These are phyloP conservation scores for Trichoderma sp. DNA, from an alignment of 2,329 filamentous ascomycete genomes.

Conservation along the genomic window DNA sequence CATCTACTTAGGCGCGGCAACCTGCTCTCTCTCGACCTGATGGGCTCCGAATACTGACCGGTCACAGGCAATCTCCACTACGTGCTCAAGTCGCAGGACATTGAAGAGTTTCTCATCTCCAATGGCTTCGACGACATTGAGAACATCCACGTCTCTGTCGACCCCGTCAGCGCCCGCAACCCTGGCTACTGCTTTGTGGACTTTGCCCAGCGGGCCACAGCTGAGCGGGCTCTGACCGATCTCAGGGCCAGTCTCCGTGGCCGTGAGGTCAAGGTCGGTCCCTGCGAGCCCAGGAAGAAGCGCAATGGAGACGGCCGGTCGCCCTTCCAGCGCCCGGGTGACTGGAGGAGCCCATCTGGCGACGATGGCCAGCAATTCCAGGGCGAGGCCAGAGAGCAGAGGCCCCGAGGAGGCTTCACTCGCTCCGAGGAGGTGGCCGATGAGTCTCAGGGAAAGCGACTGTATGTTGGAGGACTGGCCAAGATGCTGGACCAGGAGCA, in stretches of 20 bases:
- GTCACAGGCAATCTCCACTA: conserved; percentile 52
- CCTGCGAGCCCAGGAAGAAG: conserved; percentile 55
- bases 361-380: conserved; percentile 15
- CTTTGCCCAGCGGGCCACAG: conserved; percentile 54
- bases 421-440: conserved; percentile 33
- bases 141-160: conserved; percentile 65
- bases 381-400: conserved; percentile 24
- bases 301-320: conserved; percentile 24
- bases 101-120: conserved; percentile 55
- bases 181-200: conserved; percentile 75
- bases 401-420: conserved; percentile 28
- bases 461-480: conserved; percentile 51
- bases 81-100: conserved; percentile 52
- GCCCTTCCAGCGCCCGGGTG: conserved; percentile 42
- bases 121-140: conserved; percentile 40
- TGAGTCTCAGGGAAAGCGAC: conserved; percentile 35
- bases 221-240: conserved; percentile 49
- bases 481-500: conserved; percentile 47
- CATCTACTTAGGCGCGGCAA: conserved; percentile 53
- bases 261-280: conserved; percentile 61
- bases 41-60: conserved; percentile 4
- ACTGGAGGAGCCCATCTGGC: conserved; percentile 36
- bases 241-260: conserved; percentile 55
- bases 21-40: neutral
- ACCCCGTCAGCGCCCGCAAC: conserved; percentile 65